Evolutionary conservation across 2,329 filamentous ascomycete genomes (phyloP).

Genomic region (Thermothelomyces thermophilus): DNA sequence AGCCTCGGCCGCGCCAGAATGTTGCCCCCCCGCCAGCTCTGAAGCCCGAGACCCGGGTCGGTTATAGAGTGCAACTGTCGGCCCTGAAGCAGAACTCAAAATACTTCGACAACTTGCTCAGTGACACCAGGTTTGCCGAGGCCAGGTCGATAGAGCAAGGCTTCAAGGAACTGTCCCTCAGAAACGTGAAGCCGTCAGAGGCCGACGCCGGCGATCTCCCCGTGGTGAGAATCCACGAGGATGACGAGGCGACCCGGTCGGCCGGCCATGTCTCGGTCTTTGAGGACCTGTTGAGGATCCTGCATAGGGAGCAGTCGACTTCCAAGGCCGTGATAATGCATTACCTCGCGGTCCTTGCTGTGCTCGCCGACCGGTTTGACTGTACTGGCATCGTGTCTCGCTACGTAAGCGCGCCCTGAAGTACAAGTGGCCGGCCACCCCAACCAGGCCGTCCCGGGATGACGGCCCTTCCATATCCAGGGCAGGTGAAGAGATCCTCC

Average conservation of each 20-base stretch:
- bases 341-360: constrained; percentile 60
- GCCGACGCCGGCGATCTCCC: constrained; percentile 48
- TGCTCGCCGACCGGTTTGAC: constrained; percentile 69
- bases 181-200: constrained; percentile 42
- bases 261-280: constrained; percentile 56
- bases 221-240: constrained; percentile 56
- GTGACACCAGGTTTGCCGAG: constrained; percentile 58
- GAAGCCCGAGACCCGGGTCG: constrained; percentile 35
- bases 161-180: constrained; percentile 43
- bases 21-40: constrained; percentile 8
- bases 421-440: constrained; percentile 48
- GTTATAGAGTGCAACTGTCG: constrained; percentile 55
- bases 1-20: constrained; percentile 24
- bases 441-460: constrained; percentile 30
- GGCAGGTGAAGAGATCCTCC: constrained; percentile 56
- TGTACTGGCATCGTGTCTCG: constrained; percentile 49
- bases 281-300: constrained; percentile 58
- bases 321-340: constrained; percentile 46
- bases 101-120: constrained; percentile 64
- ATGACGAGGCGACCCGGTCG: constrained; percentile 59
- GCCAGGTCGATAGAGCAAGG: constrained; percentile 46
- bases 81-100: constrained; percentile 55
- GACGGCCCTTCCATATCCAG: constrained; percentile 28
- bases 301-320: constrained; percentile 51
- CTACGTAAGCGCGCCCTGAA: constrained; percentile 45